phyloP scores from a whole-genome alignment of 345 rosid genomes.

The Brassica carinata region DNA sequence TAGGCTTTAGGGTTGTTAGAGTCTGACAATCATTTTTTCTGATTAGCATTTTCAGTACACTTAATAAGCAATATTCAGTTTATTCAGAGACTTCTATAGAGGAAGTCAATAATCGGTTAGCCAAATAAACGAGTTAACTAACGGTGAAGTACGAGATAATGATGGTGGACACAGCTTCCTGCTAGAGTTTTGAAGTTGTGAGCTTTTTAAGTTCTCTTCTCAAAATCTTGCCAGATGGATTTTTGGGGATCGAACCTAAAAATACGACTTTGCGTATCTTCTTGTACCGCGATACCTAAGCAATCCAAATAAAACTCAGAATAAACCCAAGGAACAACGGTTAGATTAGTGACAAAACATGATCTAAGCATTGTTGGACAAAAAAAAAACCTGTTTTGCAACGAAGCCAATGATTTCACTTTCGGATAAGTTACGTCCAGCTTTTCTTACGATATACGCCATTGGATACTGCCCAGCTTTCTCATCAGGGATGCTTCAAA shows the following conservation, averaged over 20 bases:
- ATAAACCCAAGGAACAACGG: not conserved
- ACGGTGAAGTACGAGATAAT: not conserved
- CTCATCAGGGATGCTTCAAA: conserved; percentile 37
- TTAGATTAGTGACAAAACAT: not conserved
- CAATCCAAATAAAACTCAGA: conserved; percentile 9
- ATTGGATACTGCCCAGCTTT: conserved; percentile 42
- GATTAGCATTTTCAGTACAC: conserved; percentile 14
- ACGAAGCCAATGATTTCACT: conserved; percentile 30
- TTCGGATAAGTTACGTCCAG: conserved; percentile 29
- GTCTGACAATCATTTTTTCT: conserved; percentile 1
- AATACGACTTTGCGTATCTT: conserved; percentile 69
- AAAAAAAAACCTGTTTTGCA: conserved; percentile 29
- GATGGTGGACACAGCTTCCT: conserved; percentile 20
- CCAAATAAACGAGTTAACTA: conserved; percentile 12
- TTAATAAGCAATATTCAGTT: conserved; percentile 28
- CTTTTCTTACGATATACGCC: conserved; percentile 40
- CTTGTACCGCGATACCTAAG: conserved; percentile 47
- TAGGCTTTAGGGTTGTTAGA: conserved; percentile 20
- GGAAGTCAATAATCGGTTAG: not conserved
- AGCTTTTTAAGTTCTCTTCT: conserved; percentile 79
- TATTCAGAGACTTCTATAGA: conserved; percentile 12
- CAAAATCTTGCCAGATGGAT: conserved; percentile 79
- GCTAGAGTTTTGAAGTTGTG: conserved; percentile 45
- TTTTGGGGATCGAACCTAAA: conserved; percentile 69
- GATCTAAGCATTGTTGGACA: conserved; percentile 6